These are phyloP conservation scores for Nannizziopsis arthrosporioides DNA, from an alignment of 2,329 filamentous ascomycete genomes.

Conservation along the genomic window DNA sequence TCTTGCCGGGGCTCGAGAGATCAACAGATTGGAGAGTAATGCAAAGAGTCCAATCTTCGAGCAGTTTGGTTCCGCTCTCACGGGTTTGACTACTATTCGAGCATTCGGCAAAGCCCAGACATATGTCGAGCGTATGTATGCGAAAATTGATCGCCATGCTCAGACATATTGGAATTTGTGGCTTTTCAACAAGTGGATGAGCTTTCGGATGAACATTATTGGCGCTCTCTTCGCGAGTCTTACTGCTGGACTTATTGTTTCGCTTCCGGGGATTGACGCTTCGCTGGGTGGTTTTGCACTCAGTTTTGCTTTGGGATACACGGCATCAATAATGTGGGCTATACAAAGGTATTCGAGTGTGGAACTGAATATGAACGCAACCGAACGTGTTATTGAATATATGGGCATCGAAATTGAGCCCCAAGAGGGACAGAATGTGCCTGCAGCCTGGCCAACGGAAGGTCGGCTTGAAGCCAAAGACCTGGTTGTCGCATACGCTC, in stretches of 20 bases:
- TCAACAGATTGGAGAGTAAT: slow-evolving; percentile 66
- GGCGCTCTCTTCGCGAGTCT: slow-evolving; percentile 57
- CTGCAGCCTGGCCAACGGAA: slow-evolving; percentile 63
- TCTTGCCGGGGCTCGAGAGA: slow-evolving; percentile 58
- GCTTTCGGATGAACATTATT: slow-evolving; percentile 57
- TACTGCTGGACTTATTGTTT: slow-evolving; percentile 53
- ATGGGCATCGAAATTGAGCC: slow-evolving; percentile 56
- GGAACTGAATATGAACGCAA: slow-evolving; percentile 68
- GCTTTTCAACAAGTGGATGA: slow-evolving; percentile 67
- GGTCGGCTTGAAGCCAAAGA: slow-evolving; percentile 62
- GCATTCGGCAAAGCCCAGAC: slow-evolving; percentile 57
- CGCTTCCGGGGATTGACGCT: slow-evolving; percentile 51
- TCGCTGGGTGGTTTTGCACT: slow-evolving; percentile 65
- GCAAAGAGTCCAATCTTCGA: slow-evolving; percentile 71
- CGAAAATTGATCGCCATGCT: slow-evolving; percentile 55
- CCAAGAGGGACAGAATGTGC: slow-evolving; percentile 48
- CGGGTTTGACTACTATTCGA: slow-evolving; percentile 63
- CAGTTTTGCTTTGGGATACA: slow-evolving; percentile 61
- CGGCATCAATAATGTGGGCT: slow-evolving; percentile 51
- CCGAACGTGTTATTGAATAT: slow-evolving; percentile 66
- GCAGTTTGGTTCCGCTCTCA: slow-evolving; percentile 61
- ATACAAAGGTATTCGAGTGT: slow-evolving; percentile 57
- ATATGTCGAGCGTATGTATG: slow-evolving; percentile 60
- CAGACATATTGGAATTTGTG: slow-evolving; percentile 56
- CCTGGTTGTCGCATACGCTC: slow-evolving; percentile 59